phyloP scores from a whole-genome alignment of 2,329 filamentous ascomycete genomes.

The Colletotrichum agaves region DNA sequence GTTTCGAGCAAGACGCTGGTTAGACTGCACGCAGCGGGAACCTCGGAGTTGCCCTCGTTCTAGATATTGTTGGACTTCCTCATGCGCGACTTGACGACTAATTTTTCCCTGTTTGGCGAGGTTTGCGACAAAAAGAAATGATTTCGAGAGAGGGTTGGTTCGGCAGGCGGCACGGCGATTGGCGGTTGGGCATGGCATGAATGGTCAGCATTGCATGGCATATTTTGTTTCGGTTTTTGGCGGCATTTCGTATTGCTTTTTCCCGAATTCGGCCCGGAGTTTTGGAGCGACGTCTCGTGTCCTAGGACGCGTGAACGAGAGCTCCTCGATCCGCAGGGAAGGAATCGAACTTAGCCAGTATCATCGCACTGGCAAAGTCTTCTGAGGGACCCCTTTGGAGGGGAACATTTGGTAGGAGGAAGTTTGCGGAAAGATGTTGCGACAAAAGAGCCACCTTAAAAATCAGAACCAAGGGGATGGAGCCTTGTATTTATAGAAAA shows the following conservation, averaged over 20 bases:
- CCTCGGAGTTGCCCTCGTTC: neutral
- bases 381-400: neutral
- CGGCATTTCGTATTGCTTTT: constrained; percentile 19
- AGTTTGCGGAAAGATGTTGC: constrained; percentile 1
- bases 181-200: constrained; percentile 32
- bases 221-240: constrained; percentile 26
- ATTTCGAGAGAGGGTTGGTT: constrained; percentile 25
- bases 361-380: neutral
- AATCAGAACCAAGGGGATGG: neutral
- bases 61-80: constrained; percentile 33
- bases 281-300: neutral
- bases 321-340: neutral
- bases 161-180: constrained; percentile 22
- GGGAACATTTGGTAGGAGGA: neutral
- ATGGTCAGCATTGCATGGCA: constrained; percentile 37
- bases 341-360: neutral
- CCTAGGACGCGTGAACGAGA: neutral
- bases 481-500: constrained; percentile 32
- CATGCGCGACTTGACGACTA: constrained; percentile 35
- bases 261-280: neutral
- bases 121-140: constrained; percentile 28
- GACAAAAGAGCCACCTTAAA: neutral
- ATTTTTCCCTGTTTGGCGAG: constrained; percentile 29
- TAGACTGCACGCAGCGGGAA: constrained; percentile 16
- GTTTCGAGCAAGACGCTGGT: neutral